phyloP scores from a whole-genome alignment of 768 basidiomycete species.

The Chalciporus sphaerocephalus region DNA sequence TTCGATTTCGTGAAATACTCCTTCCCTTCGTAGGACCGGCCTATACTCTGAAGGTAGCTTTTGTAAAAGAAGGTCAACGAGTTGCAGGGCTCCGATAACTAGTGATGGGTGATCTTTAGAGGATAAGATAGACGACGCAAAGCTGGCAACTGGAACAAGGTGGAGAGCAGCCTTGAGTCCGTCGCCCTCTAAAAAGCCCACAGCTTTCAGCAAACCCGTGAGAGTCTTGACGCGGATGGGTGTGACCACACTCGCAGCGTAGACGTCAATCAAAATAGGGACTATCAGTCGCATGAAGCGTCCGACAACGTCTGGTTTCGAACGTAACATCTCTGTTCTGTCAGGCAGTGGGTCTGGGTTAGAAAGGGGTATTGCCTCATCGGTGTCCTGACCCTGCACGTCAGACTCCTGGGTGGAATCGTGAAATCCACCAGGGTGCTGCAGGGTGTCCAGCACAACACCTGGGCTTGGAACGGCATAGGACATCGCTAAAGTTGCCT shows the following conservation, averaged over 20 bases:
- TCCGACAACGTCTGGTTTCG: constrained; percentile 69
- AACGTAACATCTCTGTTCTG: constrained; percentile 71
- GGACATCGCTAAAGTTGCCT: constrained; percentile 36
- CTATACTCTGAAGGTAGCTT: constrained; percentile 84
- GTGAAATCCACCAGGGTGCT: constrained; percentile 7
- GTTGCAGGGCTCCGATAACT: constrained; percentile 84
- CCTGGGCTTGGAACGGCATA: constrained; percentile 28
- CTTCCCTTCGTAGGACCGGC: constrained; percentile 88
- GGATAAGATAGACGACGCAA: constrained; percentile 90
- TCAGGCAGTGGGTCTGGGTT: constrained; percentile 39
- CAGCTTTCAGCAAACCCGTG: constrained; percentile 83
- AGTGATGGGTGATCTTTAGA: constrained; percentile 86
- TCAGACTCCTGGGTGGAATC: constrained; percentile 32
- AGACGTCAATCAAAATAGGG: constrained; percentile 96
- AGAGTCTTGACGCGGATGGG: constrained; percentile 87
- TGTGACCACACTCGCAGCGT: constrained; percentile 91
- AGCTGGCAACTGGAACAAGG: constrained; percentile 90
- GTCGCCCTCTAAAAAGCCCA: constrained; percentile 79
- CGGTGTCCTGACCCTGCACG: constrained; percentile 41
- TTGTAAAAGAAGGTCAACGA: constrained; percentile 83
- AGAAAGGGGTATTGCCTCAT: constrained; percentile 32
- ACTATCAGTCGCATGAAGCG: constrained; percentile 86
- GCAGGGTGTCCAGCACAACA: constrained; percentile 19
- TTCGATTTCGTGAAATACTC: constrained; percentile 94
- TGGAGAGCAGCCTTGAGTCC: constrained; percentile 72